A percentile compares a stretch with the other conserved stretches of the same genome.
Evolutionary conservation across 1,139 yeast species (phyloP).

Genomic region (Pneumocystis carinii): DNA sequence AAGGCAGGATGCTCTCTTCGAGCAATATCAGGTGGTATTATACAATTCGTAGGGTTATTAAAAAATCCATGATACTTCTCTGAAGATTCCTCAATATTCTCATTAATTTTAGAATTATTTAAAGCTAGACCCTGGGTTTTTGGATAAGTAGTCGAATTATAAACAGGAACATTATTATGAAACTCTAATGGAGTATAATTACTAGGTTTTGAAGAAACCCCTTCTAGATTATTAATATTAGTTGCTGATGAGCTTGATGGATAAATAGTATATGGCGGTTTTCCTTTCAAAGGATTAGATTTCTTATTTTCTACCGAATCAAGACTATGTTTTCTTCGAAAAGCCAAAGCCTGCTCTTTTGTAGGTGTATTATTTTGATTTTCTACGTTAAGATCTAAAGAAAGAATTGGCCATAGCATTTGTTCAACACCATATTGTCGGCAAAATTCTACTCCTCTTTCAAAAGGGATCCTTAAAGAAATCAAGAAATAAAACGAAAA

Average conservation of each 20-base stretch:
- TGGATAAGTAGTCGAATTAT: neutral
- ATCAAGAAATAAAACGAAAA: neutral
- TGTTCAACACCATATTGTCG: slow-evolving; percentile 51
- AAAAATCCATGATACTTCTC: neutral
- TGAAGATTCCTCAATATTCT: neutral
- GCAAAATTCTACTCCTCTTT: slow-evolving; percentile 47
- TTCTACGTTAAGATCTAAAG: slow-evolving; percentile 32
- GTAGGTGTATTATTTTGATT: slow-evolving; percentile 47
- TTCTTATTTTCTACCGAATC: slow-evolving; percentile 7
- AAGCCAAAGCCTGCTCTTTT: slow-evolving; percentile 32
- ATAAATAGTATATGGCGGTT: slow-evolving; percentile 22
- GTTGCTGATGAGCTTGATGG: neutral
- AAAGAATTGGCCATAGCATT: slow-evolving; percentile 45
- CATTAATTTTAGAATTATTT: neutral
- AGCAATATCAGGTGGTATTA: neutral
- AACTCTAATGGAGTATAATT: neutral
- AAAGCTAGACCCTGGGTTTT: neutral
- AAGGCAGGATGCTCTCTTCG: neutral
- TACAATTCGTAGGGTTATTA: neutral
- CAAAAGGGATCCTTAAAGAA: slow-evolving; percentile 21
- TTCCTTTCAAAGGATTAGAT: slow-evolving; percentile 15
- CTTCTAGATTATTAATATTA: neutral
- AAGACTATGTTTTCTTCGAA: slow-evolving; percentile 22
- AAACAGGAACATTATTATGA: neutral
- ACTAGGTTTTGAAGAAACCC: neutral